These are phyloP conservation scores for Babesia gibsoni DNA, from an alignment of 169 alveolate genomes.

Conservation along the genomic window DNA sequence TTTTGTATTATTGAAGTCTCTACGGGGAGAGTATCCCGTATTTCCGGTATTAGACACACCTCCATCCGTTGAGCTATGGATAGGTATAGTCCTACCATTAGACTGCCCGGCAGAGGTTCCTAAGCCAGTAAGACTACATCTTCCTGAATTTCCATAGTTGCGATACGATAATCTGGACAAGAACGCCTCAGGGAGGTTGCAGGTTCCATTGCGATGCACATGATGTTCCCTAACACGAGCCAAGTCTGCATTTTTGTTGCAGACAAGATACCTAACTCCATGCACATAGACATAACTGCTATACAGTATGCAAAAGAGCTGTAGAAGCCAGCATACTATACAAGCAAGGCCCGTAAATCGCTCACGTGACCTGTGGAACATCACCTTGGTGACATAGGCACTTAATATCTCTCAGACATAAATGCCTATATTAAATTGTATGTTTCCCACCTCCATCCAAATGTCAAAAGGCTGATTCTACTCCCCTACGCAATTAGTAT, in stretches of 20 bases:
- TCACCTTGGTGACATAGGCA: conserved; percentile 27
- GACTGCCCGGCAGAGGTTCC: no score
- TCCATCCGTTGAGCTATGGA: no score
- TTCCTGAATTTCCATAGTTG: neutral
- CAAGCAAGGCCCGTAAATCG: neutral
- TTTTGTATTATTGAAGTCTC: neutral
- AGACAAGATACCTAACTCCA: no score
- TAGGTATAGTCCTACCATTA: no score
- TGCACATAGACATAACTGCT: neutral
- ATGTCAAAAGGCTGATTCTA: no score
- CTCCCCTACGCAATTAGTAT: no score
- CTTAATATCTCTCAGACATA: neutral
- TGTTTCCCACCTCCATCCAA: neutral
- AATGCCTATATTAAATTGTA: neutral
- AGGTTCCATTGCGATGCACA: no score
- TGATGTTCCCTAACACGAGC: no score
- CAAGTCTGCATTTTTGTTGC: no score
- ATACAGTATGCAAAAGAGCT: neutral
- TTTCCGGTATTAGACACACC: no score
- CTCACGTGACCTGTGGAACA: conserved; percentile 2
- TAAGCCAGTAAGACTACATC: no score
- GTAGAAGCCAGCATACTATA: neutral
- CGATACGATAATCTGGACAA: neutral
- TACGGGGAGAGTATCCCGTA: neutral
- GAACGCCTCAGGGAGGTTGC: neutral